phyloP scores from a whole-genome alignment of 805 yeast genomes.

The Zygosaccharomyces kombuchaensis region DNA sequence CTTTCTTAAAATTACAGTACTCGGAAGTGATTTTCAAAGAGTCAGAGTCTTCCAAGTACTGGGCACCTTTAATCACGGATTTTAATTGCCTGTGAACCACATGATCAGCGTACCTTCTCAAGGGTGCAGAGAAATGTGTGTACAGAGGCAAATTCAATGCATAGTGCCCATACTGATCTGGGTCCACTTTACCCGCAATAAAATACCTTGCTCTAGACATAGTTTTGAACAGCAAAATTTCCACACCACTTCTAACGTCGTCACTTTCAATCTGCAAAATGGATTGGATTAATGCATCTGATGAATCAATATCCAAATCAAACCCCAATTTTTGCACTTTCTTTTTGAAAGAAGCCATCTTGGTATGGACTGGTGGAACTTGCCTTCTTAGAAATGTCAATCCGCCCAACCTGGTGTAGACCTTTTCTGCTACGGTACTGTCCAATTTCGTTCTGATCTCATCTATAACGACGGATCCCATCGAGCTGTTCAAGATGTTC shows the following conservation, averaged over 20 bases:
- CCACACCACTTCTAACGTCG: constrained; percentile 64
- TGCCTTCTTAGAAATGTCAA: constrained; percentile 83
- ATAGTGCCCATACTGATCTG: constrained; percentile 74
- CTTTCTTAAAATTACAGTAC: constrained; percentile 92
- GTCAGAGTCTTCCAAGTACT: constrained; percentile 54
- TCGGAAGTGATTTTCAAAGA: constrained; percentile 78
- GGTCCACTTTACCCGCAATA: constrained; percentile 82
- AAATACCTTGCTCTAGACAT: constrained; percentile 83
- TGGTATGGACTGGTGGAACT: constrained; percentile 73
- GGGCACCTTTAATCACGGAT: constrained; percentile 46
- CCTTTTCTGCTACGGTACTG: constrained; percentile 75
- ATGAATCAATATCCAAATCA: constrained; percentile 65
- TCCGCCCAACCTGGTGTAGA: constrained; percentile 74
- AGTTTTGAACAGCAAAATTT: constrained; percentile 73
- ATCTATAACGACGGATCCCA: constrained; percentile 54
- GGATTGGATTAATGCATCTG: constrained; percentile 69
- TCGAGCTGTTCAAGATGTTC: constrained; percentile 63
- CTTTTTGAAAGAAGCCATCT: constrained; percentile 72
- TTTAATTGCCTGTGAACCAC: constrained; percentile 91
- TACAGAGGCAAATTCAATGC: constrained; percentile 77
- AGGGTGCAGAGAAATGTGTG: constrained; percentile 91
- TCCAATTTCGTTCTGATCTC: constrained; percentile 82
- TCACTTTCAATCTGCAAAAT: constrained; percentile 60
- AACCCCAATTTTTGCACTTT: constrained; percentile 64
- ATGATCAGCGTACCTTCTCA: constrained; percentile 86